A percentile compares a stretch with the other conserved stretches of the same genome.
phyloP scores from a whole-genome alignment of 2,329 filamentous ascomycete genomes.

The Dichotomopilus funicola region DNA sequence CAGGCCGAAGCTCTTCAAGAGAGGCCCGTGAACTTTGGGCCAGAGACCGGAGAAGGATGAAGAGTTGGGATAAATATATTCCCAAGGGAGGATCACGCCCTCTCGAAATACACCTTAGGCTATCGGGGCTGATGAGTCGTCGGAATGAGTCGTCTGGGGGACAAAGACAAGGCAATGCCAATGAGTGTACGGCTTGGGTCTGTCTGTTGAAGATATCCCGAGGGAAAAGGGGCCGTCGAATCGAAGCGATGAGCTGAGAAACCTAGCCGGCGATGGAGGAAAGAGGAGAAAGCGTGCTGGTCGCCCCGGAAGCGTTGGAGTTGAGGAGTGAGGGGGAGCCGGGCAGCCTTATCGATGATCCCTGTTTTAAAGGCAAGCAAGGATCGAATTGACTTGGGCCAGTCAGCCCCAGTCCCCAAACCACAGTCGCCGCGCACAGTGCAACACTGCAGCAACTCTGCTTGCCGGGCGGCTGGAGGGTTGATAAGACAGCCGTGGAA shows the following conservation, averaged over 20 bases:
- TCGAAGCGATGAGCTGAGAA: background rate
- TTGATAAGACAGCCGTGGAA: conserved; percentile 22
- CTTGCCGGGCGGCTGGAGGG: conserved; percentile 7
- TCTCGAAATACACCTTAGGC: background rate
- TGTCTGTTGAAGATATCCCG: conserved; percentile 8
- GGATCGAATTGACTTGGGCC: background rate
- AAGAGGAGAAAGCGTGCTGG: background rate
- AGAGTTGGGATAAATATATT: background rate
- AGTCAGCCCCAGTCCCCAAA: background rate
- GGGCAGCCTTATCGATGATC: conserved; percentile 24
- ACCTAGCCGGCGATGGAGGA: background rate
- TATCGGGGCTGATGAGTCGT: background rate
- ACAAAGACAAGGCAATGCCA: background rate
- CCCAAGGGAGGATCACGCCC: background rate
- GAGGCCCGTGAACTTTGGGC: no score
- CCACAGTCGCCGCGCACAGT: conserved; percentile 2
- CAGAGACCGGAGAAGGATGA: no score
- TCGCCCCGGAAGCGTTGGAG: background rate
- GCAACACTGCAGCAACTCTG: background rate
- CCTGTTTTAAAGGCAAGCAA: conserved; percentile 16
- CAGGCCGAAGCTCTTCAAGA: no score
- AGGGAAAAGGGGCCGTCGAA: background rate
- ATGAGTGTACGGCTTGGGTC: background rate
- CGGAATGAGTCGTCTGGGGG: background rate
- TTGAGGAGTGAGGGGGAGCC: conserved; percentile 10